Evolutionary conservation across 2,329 filamentous ascomycete genomes (phyloP).

Genomic region (Penicillium thymicola): DNA sequence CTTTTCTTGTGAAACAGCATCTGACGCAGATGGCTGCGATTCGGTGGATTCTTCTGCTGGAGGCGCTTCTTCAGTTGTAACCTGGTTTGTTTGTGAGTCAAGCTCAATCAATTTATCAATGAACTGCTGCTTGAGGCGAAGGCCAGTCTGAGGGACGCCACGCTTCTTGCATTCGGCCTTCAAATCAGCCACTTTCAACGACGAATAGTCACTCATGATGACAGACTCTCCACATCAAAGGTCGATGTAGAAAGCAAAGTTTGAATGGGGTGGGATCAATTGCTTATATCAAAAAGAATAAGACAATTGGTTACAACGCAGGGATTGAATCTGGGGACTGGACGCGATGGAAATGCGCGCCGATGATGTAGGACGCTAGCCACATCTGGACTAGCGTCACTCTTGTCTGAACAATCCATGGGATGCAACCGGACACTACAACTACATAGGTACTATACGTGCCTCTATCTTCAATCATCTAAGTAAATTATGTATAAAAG

Average conservation of each 20-base stretch:
- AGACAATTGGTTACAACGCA: conserved; percentile 2
- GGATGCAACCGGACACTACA: background rate
- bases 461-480: background rate
- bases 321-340: conserved; percentile 19
- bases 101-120: conserved; percentile 59
- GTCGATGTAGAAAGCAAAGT: background rate
- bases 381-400: conserved; percentile 12
- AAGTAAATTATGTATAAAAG: background rate
- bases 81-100: conserved; percentile 34
- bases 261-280: background rate
- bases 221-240: conserved; percentile 8
- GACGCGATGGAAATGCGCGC: conserved; percentile 23
- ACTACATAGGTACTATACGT: background rate
- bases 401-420: background rate
- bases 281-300: background rate
- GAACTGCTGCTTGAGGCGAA: conserved; percentile 64
- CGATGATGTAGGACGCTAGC: conserved; percentile 22
- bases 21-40: conserved; percentile 9
- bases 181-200: conserved; percentile 70
- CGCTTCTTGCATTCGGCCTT: conserved; percentile 71
- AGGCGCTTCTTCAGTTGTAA: conserved; percentile 19
- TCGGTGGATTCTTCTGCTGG: conserved; percentile 13
- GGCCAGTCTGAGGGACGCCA: conserved; percentile 65
- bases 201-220: conserved; percentile 53
- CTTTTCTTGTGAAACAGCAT: conserved; percentile 14